Conservation (phyloP, 2,329 filamentous ascomycete genomes). For the Cercospora sojina region DNA sequence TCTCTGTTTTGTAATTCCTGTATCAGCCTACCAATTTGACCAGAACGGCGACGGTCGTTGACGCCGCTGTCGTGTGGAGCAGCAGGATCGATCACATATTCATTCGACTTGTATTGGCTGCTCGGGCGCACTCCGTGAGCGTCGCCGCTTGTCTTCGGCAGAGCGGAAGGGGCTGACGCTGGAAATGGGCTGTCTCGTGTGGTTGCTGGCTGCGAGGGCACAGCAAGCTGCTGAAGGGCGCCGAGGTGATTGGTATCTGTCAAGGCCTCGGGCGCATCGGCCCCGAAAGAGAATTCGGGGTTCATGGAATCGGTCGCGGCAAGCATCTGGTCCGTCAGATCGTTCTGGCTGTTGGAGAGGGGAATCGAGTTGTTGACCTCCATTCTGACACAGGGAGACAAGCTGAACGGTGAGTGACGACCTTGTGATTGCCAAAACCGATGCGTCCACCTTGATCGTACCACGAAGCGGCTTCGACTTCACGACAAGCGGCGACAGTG, state of each 20-base stretch:
- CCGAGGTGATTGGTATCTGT: neutral
- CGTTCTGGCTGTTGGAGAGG: neutral
- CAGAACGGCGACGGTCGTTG: neutral
- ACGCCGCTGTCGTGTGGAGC: neutral
- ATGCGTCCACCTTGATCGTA: neutral
- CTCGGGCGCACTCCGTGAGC: too few species aligned
- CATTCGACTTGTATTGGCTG: too few species aligned
- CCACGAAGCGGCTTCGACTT: neutral
- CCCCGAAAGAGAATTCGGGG: neutral
- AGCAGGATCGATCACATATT: neutral
- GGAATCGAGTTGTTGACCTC: neutral
- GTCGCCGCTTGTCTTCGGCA: neutral
- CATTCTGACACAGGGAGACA: neutral
- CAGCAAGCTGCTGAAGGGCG: neutral
- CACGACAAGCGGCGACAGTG: neutral
- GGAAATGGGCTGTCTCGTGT: neutral
- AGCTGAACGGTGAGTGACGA: neutral
- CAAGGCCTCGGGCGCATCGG: neutral
- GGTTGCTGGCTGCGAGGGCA: neutral
- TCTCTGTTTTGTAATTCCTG: neutral
- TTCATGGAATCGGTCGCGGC: neutral
- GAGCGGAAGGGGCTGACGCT: neutral
- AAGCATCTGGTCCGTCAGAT: neutral
- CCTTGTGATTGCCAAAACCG: neutral
- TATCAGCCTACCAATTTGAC: neutral